Evolutionary conservation across 352 stramenopile species (phyloP).

Genomic region (Phytophthora europaea): DNA sequence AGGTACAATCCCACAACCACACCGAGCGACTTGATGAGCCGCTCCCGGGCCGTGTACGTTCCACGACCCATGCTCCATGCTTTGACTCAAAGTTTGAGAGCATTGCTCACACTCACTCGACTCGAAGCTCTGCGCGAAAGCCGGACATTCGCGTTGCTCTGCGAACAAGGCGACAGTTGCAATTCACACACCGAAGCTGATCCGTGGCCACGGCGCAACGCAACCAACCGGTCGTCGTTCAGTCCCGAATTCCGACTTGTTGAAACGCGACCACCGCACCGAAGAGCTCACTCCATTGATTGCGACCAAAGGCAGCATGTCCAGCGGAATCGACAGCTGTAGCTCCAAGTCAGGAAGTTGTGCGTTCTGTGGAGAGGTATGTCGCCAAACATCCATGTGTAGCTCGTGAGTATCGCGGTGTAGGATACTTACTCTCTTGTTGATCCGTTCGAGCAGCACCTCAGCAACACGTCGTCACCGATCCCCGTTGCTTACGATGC

Average conservation of each 20-base stretch:
- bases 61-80: slow-evolving; percentile 29
- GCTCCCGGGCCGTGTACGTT: slow-evolving; percentile 17
- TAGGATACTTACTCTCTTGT: slow-evolving; percentile 14
- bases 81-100: slow-evolving; percentile 6
- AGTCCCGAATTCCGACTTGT: not conserved
- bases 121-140: slow-evolving; percentile 20
- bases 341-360: slow-evolving; percentile 17
- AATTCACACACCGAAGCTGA: slow-evolving; percentile 12
- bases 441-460: slow-evolving; percentile 19
- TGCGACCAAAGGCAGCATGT: slow-evolving; percentile 25
- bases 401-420: slow-evolving; percentile 6
- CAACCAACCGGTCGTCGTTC: not conserved
- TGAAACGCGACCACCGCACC: not conserved
- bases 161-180: slow-evolving; percentile 19
- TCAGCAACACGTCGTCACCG: slow-evolving; percentile 26
- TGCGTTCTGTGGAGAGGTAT: slow-evolving; percentile 36
- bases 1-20: slow-evolving; percentile 33
- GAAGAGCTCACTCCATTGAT: not conserved
- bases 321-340: slow-evolving; percentile 27
- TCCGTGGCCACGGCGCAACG: slow-evolving; percentile 9
- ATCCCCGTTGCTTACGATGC: slow-evolving; percentile 26
- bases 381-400: slow-evolving; percentile 20
- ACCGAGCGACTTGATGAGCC: slow-evolving; percentile 30
- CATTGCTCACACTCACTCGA: slow-evolving; percentile 29
- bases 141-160: slow-evolving; percentile 15